Base-by-base conservation (phyloP, 208 protist genomes). In the Porcisia hertigi region DNA sequence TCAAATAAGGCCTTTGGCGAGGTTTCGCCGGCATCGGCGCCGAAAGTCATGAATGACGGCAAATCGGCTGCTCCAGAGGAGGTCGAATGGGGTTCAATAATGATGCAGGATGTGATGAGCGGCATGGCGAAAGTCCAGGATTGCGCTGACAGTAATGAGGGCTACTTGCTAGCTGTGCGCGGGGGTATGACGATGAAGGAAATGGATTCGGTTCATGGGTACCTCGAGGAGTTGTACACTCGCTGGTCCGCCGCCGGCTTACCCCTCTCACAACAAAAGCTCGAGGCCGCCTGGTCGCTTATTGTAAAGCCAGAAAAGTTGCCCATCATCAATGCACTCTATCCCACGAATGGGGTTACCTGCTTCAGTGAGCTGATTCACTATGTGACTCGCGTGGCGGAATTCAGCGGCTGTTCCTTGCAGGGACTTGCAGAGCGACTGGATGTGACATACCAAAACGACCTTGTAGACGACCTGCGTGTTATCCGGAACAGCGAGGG, bases 331-430 rank as follows among this genome's bases (percentile, higher is more conserved):
- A 58, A 82, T 11, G 90, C 91, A 4, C 79, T 97, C 39, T 97
- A 95, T 84, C 93, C 88, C 59, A 73, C 82, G 11, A 67, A 78
- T 45, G 93, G 93, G 45, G 92, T 97, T 49, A 57, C 72, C 34
- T 87, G 72, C 59, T 82, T 93, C 64, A 76, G 74, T 3, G 90
- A 94, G 67, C 76, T 97, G 58, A 85, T 90, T 43, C 85, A 91
- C 71, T 97, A 97, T 79, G 75, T 94, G 7, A 86, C 89, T 53
- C 88, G 86, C 41, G 82, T 97, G 34, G 87, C 91, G 6, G 87
- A 96, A 73, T 92, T 93, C 69, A 94, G 79, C 72, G 82, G 85
- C 16, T 88, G 73, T 30, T 75, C 91, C 4, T 82, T 96, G 59
- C 76, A 89, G 59, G 75, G 63, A 34, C 71, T 97, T 59, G 86